Base-by-base conservation (phyloP, 306 rosid species). In the Cucumis hystrix region DNA sequence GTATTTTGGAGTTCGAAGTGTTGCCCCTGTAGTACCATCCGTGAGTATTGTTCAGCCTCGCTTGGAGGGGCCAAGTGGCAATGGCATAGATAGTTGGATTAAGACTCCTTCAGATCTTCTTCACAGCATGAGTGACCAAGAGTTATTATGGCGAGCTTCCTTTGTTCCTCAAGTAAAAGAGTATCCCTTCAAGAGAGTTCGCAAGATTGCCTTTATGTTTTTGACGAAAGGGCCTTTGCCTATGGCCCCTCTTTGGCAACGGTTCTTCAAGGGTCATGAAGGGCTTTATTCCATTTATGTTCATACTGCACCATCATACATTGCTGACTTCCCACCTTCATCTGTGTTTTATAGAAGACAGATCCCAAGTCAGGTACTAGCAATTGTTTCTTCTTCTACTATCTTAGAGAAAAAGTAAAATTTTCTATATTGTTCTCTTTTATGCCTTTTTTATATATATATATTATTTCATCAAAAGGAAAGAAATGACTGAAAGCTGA, bases 201-300 rank as follows among this genome's bases (percentile, higher is more conserved):
- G 90, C 23, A 96, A 91, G 88, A 92, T 96, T 78, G 99, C 99
- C 43, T 96, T 96, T 86, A 96, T 96, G 99, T 96, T 92, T 87
- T 89, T 96, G 88, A 89, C 97, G 2, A 96, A 92, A 79, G 99
- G 99, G 62, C 98, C 93, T 11, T 82, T 96, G 91, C 99, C 99
- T 1, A 80, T 96, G 90, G 92, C 89, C 13, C 98, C 91, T 59
- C 92, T 96, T 41, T 96, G 99, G 99, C 92, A 96, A 85, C 88
- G 83, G 74, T 96, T 96, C 80, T 91, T 92, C 72, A 76, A 82
- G 52, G 99, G 96, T 69, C 85, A 92, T 14, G 85, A 83, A 49
- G 81, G 57, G 51, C 87, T 85, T 72, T 92, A 88, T 83, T 89
- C 98, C 4, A 92, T 96, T 57, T 92, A 92, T 83, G 78, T 91